Conservation (phyloP, 495 filamentous ascomycete genomes). For the Penicillium diatomitis region DNA sequence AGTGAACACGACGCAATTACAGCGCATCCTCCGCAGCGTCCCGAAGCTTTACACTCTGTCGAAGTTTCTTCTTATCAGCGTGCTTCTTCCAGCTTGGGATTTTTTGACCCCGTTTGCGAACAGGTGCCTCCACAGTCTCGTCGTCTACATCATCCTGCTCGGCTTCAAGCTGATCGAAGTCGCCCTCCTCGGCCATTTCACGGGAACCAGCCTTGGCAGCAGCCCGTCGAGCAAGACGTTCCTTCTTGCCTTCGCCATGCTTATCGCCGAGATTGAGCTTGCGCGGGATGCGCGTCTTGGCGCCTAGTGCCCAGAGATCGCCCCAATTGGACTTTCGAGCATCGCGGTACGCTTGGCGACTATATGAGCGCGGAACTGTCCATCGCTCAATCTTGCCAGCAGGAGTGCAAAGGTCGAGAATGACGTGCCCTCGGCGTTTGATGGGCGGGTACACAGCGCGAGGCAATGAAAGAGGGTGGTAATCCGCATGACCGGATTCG, state of each 20-base stretch:
- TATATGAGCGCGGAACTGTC: conserved; percentile 76
- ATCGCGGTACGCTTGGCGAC: conserved; percentile 74
- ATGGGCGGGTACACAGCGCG: conserved; percentile 69
- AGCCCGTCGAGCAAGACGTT: conserved; percentile 30
- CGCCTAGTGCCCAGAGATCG: conserved; percentile 90
- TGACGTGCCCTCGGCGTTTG: conserved; percentile 80
- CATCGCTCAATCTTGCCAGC: conserved; percentile 83
- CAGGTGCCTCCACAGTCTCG: conserved; percentile 6
- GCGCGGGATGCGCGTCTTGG: conserved; percentile 67
- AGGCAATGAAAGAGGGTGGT: conserved; percentile 63
- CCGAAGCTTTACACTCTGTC: conserved; percentile 32
- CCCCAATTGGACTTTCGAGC: conserved; percentile 88
- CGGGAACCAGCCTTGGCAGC: conserved; percentile 21
- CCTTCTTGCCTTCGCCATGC: conserved; percentile 45
- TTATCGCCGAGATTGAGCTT: conserved; percentile 53
- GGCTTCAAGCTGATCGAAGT: conserved; percentile 7
- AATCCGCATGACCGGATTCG: conserved; percentile 10
- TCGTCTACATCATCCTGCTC: conserved; percentile 17
- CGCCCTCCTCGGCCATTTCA: conserved; percentile 12
- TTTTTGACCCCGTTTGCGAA: conserved; percentile 30
- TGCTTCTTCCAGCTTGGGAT: conserved; percentile 42
- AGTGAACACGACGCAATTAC: conserved; percentile 4
- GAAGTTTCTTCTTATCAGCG: conserved; percentile 33
- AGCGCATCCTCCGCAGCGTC: conserved; percentile 16
- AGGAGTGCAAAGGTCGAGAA: conserved; percentile 85